These are phyloP conservation scores for Termitomyces titanicus DNA, from an alignment of 768 basidiomycete species.

Conservation along the genomic window DNA sequence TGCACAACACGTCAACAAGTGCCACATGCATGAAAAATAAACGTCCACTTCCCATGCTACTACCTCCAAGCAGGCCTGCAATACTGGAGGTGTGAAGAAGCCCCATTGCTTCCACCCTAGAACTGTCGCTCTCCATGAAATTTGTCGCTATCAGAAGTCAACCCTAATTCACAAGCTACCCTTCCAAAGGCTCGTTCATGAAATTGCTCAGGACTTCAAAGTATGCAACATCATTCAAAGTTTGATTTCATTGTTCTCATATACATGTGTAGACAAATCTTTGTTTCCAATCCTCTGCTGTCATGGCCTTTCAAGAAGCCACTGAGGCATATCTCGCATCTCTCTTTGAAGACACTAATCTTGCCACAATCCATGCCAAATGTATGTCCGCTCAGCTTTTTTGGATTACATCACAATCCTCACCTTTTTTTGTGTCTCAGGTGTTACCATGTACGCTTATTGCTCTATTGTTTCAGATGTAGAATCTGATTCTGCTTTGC, in stretches of 20 bases:
- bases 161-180: slow-evolving; percentile 84
- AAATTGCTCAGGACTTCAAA: slow-evolving; percentile 73
- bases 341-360: no score
- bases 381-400: slow-evolving; percentile 4
- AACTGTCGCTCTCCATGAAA: slow-evolving; percentile 85
- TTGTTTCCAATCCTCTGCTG: slow-evolving; percentile 21
- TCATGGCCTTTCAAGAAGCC: slow-evolving; percentile 20
- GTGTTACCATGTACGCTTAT: slow-evolving; percentile 19
- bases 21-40: slow-evolving; percentile 75
- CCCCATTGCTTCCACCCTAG: slow-evolving; percentile 70
- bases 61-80: slow-evolving; percentile 81
- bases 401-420: not conserved
- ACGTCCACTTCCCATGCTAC: slow-evolving; percentile 68
- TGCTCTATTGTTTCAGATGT: not conserved
- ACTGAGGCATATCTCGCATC: slow-evolving; percentile 19
- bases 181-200: slow-evolving; percentile 78
- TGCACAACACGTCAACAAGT: slow-evolving; percentile 85
- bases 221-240: slow-evolving; percentile 25
- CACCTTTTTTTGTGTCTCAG: slow-evolving; percentile 4
- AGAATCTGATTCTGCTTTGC: slow-evolving; percentile 1
- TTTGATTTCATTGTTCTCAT: not conserved
- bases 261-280: slow-evolving; percentile 15
- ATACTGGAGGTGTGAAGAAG: slow-evolving; percentile 29
- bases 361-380: slow-evolving; percentile 20
- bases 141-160: slow-evolving; percentile 79